These are phyloP conservation scores for Venturia effusa DNA, from an alignment of 2,329 filamentous ascomycete species.

Conservation along the genomic window DNA sequence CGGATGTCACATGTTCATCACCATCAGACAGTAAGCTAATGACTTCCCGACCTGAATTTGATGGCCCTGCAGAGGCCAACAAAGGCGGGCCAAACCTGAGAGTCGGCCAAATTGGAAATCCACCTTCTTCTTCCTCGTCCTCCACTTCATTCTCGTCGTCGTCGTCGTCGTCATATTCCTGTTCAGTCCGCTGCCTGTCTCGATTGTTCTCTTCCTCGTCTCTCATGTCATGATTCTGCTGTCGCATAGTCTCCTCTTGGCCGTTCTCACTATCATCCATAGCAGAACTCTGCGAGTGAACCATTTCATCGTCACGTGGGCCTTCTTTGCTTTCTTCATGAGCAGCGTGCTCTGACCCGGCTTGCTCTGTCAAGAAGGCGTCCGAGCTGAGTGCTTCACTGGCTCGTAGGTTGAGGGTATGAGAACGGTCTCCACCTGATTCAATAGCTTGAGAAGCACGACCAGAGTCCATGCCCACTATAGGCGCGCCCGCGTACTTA, in stretches of 20 bases:
- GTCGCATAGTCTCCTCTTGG: neutral
- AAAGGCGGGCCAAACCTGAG: neutral
- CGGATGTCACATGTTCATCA: neutral
- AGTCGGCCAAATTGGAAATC: neutral
- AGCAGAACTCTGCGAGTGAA: neutral
- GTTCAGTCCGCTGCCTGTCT: neutral
- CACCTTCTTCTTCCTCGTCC: neutral
- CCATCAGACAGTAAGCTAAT: neutral
- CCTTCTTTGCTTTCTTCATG: neutral
- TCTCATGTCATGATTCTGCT: neutral
- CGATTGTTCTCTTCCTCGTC: constrained; percentile 4
- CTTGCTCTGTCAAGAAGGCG: neutral
- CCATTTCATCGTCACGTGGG: neutral
- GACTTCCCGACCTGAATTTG: neutral
- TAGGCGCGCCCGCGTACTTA: neutral
- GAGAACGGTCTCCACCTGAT: neutral
- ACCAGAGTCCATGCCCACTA: neutral
- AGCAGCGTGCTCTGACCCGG: neutral
- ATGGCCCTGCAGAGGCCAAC: neutral
- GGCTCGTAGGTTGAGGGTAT: neutral
- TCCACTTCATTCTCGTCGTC: constrained; percentile 2
- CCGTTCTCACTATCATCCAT: neutral
- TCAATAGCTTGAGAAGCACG: neutral
- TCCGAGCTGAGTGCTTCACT: neutral
- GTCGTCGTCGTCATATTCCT: neutral